Base-by-base conservation (phyloP, 2,329 filamentous ascomycete species). In the Dothiorella sarmentorum region DNA sequence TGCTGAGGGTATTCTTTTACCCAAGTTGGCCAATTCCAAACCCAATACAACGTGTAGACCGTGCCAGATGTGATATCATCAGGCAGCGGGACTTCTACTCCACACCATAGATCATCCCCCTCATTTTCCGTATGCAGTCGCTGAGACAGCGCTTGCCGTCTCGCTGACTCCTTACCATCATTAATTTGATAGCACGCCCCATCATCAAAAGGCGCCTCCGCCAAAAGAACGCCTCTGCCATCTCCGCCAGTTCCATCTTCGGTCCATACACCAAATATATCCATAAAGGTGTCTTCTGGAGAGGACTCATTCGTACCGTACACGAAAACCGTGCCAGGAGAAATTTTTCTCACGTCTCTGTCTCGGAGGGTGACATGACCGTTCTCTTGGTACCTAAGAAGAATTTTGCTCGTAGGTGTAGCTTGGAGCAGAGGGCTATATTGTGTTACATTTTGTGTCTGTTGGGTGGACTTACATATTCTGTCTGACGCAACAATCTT, bases 31-130 rank as follows among this genome's bases (percentile, higher is more conserved):
- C 91, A 99, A 73, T 96, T 88, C 94, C 94, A 97, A 44, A 97
- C 87, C 93, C 93, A 97, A 79, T 96, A 96, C 53, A 96, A 75
- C 3, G 91, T 93, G 71, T 92, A 90, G 26, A 81, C 80, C 27
- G 85, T 82, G 43, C 85, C 85, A 9, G 78, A 72, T n/a, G 81
- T 73, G 45, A 85, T 77, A 65, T 88, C 82, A 4, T 78, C 69
- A 0, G 94, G 94, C 13, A 99, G 77, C 67, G 86, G 80, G 47
- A 97, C 77, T 68, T 94, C 86, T 33, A 86, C 86, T 73, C 97
- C 92, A 75, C 94, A 97, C 77, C 82, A 86, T 52, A 92, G 78
- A 15, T 44, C 15, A 6, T n/a, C 7, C 3, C 24, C 24, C n/a
- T 44, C 42, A 10, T 11, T 29, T 17, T 29, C 24, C 7, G 15